Evolutionary conservation across 2,329 filamentous ascomycete genomes (phyloP).

Genomic region (Fusarium mundagurra): DNA sequence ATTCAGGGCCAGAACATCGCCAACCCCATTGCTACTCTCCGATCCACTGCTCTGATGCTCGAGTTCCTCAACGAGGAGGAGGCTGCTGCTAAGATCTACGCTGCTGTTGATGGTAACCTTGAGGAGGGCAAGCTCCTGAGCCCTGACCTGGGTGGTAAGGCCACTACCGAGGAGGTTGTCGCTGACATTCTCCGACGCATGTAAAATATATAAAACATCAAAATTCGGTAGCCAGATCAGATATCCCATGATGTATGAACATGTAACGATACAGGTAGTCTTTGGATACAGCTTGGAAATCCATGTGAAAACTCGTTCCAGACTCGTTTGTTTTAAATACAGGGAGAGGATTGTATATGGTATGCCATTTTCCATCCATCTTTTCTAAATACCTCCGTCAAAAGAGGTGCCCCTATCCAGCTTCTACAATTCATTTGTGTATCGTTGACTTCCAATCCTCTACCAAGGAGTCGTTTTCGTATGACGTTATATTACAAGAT

Average conservation of each 20-base stretch:
- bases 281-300: constrained; percentile 1
- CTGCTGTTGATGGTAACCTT: constrained; percentile 89
- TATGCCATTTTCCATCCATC: constrained; percentile 29
- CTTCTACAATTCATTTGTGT: constrained; percentile 24
- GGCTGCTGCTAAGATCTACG: constrained; percentile 89
- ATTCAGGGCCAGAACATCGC: constrained; percentile 93
- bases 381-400: constrained; percentile 12
- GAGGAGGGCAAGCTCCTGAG: constrained; percentile 84
- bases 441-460: constrained; percentile 29
- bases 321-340: constrained; percentile 13
- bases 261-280: neutral
- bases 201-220: constrained; percentile 55
- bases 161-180: constrained; percentile 86
- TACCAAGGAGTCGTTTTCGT: constrained; percentile 7
- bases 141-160: constrained; percentile 89
- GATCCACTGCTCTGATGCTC: constrained; percentile 92
- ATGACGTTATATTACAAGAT: constrained; percentile 43
- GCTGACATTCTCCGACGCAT: constrained; percentile 86
- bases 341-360: constrained; percentile 39
- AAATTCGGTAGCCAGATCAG: constrained; percentile 15
- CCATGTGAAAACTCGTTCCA: neutral
- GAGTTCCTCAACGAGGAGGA: constrained; percentile 91
- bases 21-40: constrained; percentile 94
- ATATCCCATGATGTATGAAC: neutral
- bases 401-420: neutral